Conservation (phyloP, 164 flowering plant genomes). For the Annona cherimola region DNA sequence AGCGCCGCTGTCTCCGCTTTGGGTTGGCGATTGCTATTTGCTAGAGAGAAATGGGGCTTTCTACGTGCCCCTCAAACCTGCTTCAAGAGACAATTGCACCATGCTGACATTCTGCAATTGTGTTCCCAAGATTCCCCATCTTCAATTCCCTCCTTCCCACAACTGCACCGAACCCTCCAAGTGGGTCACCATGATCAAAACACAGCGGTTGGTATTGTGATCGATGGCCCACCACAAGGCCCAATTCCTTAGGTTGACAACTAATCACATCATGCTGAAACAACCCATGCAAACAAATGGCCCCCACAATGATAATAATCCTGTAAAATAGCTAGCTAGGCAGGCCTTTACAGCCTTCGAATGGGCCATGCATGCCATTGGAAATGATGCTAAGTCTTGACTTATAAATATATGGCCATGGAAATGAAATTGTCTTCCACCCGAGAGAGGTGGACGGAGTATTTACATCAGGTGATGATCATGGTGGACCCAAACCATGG, state of each 20-base stretch:
- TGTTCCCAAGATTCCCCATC: constrained; percentile 44
- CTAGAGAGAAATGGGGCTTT: neutral
- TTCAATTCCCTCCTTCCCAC: neutral
- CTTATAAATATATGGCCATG: no score
- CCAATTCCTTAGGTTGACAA: neutral
- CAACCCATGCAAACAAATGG: no score
- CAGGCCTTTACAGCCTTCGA: no score
- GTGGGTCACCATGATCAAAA: neutral
- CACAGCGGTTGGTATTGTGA: neutral
- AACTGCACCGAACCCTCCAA: neutral
- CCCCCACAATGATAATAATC: no score
- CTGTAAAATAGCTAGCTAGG: no score
- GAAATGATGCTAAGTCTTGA: no score
- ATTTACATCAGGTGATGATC: no score
- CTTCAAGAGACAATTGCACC: constrained; percentile 43
- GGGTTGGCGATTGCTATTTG: constrained; percentile 13
- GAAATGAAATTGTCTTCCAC: no score
- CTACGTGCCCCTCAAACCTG: constrained; percentile 39
- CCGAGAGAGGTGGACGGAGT: no score
- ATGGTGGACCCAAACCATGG: no score
- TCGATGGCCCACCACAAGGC: neutral
- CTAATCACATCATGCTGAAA: no score
- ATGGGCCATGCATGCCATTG: no score
- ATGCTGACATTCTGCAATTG: constrained; percentile 70
- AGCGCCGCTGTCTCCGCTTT: constrained; percentile 87